Percentiles rank a stretch among this genome's conserved stretches.
Conservation (phyloP, 164 flowering plant species). For the Umbilicus rupestris region DNA sequence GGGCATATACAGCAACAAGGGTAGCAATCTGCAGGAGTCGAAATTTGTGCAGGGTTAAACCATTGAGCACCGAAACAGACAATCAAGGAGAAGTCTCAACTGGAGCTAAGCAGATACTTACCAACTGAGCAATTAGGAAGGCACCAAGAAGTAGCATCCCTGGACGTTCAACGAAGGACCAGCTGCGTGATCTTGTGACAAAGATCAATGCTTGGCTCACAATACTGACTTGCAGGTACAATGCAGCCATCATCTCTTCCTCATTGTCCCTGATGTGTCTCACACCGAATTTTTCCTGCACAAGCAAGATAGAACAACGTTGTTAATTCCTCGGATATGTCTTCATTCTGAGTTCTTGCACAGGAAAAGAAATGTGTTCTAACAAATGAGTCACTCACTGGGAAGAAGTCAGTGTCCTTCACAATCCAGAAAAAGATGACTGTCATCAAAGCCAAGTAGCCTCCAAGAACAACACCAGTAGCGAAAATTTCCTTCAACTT, state of each 20-base stretch:
- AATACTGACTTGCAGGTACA: constrained; percentile 11
- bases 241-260: constrained; percentile 9
- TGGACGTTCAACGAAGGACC: constrained; percentile 11
- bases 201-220: constrained; percentile 11
- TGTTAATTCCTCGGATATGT: background rate
- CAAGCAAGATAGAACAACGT: background rate
- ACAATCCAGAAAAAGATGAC: constrained; percentile 86
- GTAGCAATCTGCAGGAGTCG: constrained; percentile 62
- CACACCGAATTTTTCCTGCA: constrained; percentile 9
- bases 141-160: constrained; percentile 9
- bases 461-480: constrained; percentile 85
- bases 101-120: background rate
- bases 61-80: background rate
- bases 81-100: background rate
- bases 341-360: background rate
- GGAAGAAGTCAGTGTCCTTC: constrained; percentile 68
- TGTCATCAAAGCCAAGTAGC: constrained; percentile 87
- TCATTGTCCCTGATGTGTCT: constrained; percentile 2
- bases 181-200: constrained; percentile 10
- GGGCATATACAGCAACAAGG: constrained; percentile 77
- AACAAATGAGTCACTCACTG: constrained; percentile 28
- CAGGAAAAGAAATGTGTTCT: background rate
- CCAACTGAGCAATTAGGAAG: constrained; percentile 10
- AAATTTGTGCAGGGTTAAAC: background rate
- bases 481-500: constrained; percentile 88